Conservation (phyloP, 163 green algal genomes). For the Picocystis sp. region DNA sequence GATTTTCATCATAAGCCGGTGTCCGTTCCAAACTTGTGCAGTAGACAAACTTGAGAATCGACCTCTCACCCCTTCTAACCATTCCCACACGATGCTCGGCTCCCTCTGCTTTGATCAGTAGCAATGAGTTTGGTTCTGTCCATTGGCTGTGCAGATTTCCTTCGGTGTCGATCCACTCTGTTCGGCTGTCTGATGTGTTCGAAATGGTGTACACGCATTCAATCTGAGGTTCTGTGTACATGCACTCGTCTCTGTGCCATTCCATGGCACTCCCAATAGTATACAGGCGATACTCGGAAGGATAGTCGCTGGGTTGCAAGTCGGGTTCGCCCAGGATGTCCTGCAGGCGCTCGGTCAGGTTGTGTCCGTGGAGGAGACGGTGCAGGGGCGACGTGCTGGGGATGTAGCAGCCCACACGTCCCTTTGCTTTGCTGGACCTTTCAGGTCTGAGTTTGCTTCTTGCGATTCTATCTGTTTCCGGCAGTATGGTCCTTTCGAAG, state of each 20-base stretch:
- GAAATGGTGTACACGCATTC: conserved; percentile 11
- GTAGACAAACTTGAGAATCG: neutral
- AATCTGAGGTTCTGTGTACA: conserved; percentile 14
- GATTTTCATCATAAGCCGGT: too few species aligned
- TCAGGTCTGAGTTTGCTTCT: too few species aligned
- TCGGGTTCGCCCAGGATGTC: neutral
- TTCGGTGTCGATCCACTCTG: conserved; percentile 6
- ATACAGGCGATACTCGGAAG: neutral
- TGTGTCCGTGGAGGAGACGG: too few species aligned
- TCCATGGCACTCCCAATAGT: neutral
- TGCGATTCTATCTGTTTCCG: too few species aligned
- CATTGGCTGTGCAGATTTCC: neutral
- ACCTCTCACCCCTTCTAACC: neutral
- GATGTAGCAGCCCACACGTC: too few species aligned
- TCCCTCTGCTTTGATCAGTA: neutral
- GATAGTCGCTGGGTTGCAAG: neutral
- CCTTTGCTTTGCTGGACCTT: too few species aligned
- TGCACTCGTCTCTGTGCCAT: conserved; percentile 12
- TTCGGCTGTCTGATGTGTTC: conserved; percentile 10
- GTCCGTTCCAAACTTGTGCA: too few species aligned
- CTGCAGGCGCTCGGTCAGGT: neutral
- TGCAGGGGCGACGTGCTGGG: too few species aligned
- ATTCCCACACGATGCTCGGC: neutral
- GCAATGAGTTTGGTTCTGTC: neutral
- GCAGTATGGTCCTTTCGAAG: too few species aligned